A percentile compares a stretch with the other conserved stretches of the same genome.
Evolutionary conservation across 2,329 filamentous ascomycete species (phyloP).

Genomic region (Colletotrichum australisinense): DNA sequence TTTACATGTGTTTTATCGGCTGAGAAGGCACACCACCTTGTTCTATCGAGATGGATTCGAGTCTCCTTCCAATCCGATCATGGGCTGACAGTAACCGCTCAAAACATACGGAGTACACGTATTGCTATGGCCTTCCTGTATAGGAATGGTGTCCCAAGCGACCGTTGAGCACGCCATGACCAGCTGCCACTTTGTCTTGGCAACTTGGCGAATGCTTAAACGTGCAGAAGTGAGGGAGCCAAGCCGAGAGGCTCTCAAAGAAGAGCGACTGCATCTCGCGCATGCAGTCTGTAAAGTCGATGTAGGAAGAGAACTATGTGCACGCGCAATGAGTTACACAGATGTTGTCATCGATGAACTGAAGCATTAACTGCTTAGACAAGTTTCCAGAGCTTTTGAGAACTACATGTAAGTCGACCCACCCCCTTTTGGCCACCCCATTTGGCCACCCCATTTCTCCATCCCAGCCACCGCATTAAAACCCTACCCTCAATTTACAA

Average conservation of each 20-base stretch:
- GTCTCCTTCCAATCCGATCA: neutral
- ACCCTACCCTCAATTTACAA: no score
- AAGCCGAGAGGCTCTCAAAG: constrained; percentile 5
- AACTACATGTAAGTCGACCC: no score
- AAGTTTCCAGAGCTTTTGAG: no score
- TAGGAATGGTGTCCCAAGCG: neutral
- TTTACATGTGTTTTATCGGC: no score
- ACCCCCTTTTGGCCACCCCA: no score
- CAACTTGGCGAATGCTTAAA: constrained; percentile 28
- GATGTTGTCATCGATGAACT: neutral
- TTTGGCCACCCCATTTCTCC: no score
- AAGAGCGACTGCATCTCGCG: neutral
- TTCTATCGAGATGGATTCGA: no score
- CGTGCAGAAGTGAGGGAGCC: neutral
- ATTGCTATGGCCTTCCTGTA: constrained; percentile 11
- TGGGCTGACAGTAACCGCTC: neutral
- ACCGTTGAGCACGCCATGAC: neutral
- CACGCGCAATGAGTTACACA: neutral
- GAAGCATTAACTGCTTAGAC: no score
- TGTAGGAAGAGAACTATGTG: neutral
- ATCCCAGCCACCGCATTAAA: no score
- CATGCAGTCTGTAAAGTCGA: neutral
- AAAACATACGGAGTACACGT: no score
- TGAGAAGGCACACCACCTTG: no score
- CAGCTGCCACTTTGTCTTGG: constrained; percentile 11